These are phyloP conservation scores for Paramarasmius palmivorus DNA, from an alignment of 1,284 basidiomycete species.

Conservation along the genomic window DNA sequence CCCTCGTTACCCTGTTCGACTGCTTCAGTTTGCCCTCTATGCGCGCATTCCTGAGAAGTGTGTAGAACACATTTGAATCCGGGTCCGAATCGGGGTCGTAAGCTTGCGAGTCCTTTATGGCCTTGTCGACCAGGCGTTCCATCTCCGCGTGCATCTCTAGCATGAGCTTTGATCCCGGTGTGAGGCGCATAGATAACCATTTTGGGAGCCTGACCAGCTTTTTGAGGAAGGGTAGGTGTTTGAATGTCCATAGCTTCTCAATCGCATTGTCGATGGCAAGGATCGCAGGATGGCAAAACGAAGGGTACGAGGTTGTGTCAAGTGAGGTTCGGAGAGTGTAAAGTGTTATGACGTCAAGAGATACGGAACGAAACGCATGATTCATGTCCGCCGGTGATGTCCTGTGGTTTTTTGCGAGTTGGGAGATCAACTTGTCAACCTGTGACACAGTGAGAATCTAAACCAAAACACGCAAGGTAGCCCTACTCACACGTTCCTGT, in stretches of 20 bases:
- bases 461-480: not conserved
- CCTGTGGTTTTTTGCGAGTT: too few relatives aligned
- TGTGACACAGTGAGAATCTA: conserved; percentile 8
- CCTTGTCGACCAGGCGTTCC: not conserved
- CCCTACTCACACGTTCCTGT: too few relatives aligned
- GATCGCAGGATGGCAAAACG: too few relatives aligned
- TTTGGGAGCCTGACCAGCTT: not conserved
- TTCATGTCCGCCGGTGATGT: too few relatives aligned
- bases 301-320: too few relatives aligned
- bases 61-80: not conserved
- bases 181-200: not conserved
- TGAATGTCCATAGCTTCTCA: not conserved
- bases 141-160: not conserved
- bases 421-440: too few relatives aligned
- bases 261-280: too few relatives aligned
- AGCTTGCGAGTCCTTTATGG: not conserved
- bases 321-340: too few relatives aligned
- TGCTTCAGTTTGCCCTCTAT: not conserved
- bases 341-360: too few relatives aligned
- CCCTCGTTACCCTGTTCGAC: not conserved
- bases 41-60: not conserved
- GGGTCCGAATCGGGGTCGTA: not conserved
- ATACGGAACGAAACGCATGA: too few relatives aligned
- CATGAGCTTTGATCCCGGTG: not conserved
- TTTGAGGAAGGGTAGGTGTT: not conserved